These are phyloP conservation scores for Arthrobotrys pseudoclavata DNA, from an alignment of 2,329 filamentous ascomycete species.

Conservation along the genomic window DNA sequence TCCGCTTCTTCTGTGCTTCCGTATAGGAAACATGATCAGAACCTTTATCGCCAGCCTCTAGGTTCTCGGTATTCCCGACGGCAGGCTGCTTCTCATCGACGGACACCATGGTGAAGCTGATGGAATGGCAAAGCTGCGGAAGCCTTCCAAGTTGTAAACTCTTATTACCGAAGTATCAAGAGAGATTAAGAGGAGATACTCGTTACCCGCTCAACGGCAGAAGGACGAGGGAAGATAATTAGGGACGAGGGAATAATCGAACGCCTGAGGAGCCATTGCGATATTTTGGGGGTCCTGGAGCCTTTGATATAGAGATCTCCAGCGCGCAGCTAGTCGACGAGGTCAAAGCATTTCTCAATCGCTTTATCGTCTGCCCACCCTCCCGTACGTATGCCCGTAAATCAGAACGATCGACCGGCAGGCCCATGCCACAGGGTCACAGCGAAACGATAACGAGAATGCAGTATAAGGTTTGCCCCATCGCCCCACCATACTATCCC, in stretches of 20 bases:
- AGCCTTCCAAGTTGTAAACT: background rate
- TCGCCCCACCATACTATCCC: conserved; percentile 41
- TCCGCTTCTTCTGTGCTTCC: conserved; percentile 74
- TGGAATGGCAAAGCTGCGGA: background rate
- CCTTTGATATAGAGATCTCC: conserved; percentile 39
- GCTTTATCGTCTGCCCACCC: conserved; percentile 5
- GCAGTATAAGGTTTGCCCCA: conserved; percentile 33
- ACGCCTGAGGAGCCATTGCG: background rate
- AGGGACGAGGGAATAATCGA: conserved; percentile 14
- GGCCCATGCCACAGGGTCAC: conserved; percentile 15
- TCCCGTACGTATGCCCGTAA: conserved; percentile 7
- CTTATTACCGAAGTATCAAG: background rate
- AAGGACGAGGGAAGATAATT: background rate
- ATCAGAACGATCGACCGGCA: conserved; percentile 1
- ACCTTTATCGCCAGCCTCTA: conserved; percentile 34
- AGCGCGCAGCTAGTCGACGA: background rate
- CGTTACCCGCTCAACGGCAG: conserved; percentile 1
- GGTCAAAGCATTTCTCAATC: conserved; percentile 6
- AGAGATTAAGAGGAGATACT: background rate
- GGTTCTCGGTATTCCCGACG: conserved; percentile 22
- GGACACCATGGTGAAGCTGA: conserved; percentile 24
- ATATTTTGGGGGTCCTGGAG: background rate
- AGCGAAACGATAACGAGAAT: conserved; percentile 7
- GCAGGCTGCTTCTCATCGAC: conserved; percentile 43
- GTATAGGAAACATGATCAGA: conserved; percentile 40